Evolutionary conservation across 2,329 filamentous ascomycete genomes (phyloP), one percentile per base, ranked within the genome.

Genomic region (Orbilia brochopaga): DNA sequence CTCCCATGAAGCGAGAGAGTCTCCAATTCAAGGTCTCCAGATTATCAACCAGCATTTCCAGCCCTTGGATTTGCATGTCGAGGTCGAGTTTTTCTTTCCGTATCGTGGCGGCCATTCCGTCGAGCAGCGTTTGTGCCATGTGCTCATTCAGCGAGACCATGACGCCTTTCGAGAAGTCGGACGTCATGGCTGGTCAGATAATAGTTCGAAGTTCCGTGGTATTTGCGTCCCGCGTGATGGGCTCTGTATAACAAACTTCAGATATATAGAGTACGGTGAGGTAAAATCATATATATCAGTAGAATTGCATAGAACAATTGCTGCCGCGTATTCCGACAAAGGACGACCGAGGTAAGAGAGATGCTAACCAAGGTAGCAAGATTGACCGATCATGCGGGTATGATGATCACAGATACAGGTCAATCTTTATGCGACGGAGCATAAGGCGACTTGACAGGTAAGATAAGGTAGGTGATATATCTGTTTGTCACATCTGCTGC

Each of bases 71-170:
- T 54, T 70, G 66, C 55, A 63, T 50, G 54, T 44, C 21, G 53
- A 64, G 35, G 27, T 70, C 66, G 10, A 70, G 30, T 24, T 55
- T 70, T 52, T 63, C 44, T 11, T 62, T 60, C 5, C 66, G 66
- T 21, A 70, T 70, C n/a, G 66, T 70, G 48, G 66, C 54, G 1
- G 66, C 55, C 59, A 70, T 70, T 1, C 53, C 54, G 46, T 70
- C 66, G n/a, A 70, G 21, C 2, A 70, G 50, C 1, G 66, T 64
- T 48, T 70, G 66, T 6, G 66, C 66, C 66, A 70, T 70, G 37
- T 70, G 66, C 50, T 70, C 66, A 50, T 70, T 70, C 6, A 70
- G 24, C 10, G 66, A 70, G 32, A 70, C 44, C 66, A 64, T 70
- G 48, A 70, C 66, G 48, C 59, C 66, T 30, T 53, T 63, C 8